Conservation (phyloP, 176 grass and related monocot species). For the Hordeum marinum region DNA sequence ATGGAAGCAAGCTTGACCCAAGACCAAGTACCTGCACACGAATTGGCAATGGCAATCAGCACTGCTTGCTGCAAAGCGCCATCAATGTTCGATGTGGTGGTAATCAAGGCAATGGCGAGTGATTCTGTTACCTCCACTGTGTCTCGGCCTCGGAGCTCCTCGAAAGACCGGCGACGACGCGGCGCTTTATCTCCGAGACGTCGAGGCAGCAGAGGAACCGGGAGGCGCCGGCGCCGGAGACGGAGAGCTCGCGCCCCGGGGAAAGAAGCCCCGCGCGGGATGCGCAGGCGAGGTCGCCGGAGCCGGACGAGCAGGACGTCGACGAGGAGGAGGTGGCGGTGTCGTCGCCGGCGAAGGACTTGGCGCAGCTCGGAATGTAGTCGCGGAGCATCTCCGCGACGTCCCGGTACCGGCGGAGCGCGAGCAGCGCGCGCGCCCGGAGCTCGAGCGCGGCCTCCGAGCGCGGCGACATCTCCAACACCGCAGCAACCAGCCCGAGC, state of each 20-base stretch:
- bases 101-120: background rate
- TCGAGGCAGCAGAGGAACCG: constrained; percentile 68
- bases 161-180: constrained; percentile 52
- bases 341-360: constrained; percentile 20
- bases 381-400: constrained; percentile 85
- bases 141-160: constrained; percentile 33
- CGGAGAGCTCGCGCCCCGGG: constrained; percentile 34
- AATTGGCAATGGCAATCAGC: background rate
- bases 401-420: constrained; percentile 75
- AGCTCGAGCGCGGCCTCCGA: constrained; percentile 76
- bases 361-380: constrained; percentile 77
- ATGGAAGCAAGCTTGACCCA: constrained; percentile 89
- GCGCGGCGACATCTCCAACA: constrained; percentile 61
- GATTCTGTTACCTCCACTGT: constrained; percentile 58
- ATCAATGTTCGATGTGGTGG: too few relatives aligned
- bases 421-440: constrained; percentile 58
- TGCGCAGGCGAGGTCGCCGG: constrained; percentile 21
- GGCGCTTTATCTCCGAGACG: constrained; percentile 59
- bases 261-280: constrained; percentile 55
- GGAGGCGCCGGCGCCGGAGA: constrained; percentile 12
- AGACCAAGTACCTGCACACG: constrained; percentile 55
- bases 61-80: too few relatives aligned
- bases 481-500: constrained; percentile 43
- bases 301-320: constrained; percentile 27
- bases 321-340: background rate